Percentiles rank a stretch among this genome's conserved stretches.
These are phyloP conservation scores for Rhodotorula sp. DNA, from an alignment of 1,284 basidiomycete species.

Conservation along the genomic window DNA sequence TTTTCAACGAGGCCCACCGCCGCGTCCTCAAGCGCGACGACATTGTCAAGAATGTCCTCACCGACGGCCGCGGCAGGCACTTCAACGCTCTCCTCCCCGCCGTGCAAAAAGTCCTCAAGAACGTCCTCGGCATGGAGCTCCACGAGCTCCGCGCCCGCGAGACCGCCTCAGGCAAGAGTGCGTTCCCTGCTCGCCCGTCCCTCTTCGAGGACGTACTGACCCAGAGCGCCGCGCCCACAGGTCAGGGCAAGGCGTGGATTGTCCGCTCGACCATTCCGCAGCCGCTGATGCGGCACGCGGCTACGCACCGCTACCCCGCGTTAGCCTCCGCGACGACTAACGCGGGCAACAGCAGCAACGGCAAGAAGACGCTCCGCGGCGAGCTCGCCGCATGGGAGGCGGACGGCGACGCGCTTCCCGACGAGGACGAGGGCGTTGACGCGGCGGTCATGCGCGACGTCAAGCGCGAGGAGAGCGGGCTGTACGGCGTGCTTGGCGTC, in stretches of 20 bases:
- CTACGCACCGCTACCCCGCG: conserved; percentile 1
- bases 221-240: conserved; percentile 5
- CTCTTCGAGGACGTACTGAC: background rate
- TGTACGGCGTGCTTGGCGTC: conserved; percentile 47
- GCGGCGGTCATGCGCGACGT: conserved; percentile 30
- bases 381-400: conserved; percentile 18
- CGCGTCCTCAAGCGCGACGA: conserved; percentile 28
- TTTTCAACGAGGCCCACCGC: conserved; percentile 35
- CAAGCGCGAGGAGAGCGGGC: conserved; percentile 37
- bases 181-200: background rate
- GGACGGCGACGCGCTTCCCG: conserved; percentile 1
- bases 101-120: conserved; percentile 29
- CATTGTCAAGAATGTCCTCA: conserved; percentile 35
- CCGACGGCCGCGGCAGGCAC: conserved; percentile 19
- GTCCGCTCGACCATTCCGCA: conserved; percentile 36
- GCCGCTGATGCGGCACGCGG: conserved; percentile 20
- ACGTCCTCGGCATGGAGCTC: conserved; percentile 40
- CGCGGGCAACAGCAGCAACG: background rate
- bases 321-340: background rate
- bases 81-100: conserved; percentile 32
- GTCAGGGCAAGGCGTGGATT: conserved; percentile 25
- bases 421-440: conserved; percentile 7
- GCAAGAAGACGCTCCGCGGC: conserved; percentile 1
- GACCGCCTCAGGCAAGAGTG: conserved; percentile 28
- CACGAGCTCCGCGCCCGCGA: conserved; percentile 31